Evolutionary conservation across 352 stramenopile genomes (phyloP), one percentile per base, ranked within the genome.

Genomic region (Globisporangium perplexum): DNA sequence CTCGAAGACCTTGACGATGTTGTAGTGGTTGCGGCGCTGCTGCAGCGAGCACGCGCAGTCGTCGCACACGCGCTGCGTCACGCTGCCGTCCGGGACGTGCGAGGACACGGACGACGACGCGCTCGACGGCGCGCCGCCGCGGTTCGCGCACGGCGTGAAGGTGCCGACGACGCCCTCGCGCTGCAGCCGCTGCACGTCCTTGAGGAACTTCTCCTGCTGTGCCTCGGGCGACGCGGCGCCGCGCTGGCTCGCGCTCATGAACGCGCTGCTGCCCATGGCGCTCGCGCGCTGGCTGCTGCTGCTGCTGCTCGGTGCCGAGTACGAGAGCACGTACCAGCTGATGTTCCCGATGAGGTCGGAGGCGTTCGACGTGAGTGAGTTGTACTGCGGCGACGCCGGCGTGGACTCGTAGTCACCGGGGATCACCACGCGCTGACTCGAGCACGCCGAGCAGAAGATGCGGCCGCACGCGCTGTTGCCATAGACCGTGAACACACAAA

Each of bases 1-100:
- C 49, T 93, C 83, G 55, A 93, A 91, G 10, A 93, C 80, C 43
- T 84, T 84, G 33, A 93, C 81, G 5, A 80, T 91, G 57, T 91
- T 89, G 65, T 93, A 89, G 59, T 93, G 83, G 45, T 89, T 82
- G 18, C 81, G 69, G n/a, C 83, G 78, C 52, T 93, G 83, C 55
- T 91, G 80, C 23, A 92, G 57, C 10, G 83, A 77, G 58, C 74
- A 87, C 10, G 83, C 80, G 30, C 83, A 93, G 50, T 91, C 83
- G 41, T 93, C 83, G 55, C 83, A 93, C 44, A 93, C 83, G 23
- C 83, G 80, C 56, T 93, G 83, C 47, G 86, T 73, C 17, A 90
- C 72, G 47, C 76, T 91, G 20, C 77, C 78, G 53, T 88, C 77
- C 0, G 74, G 79, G 2, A 89, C 67, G 45, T 79, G 70, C 18